These are phyloP conservation scores for Cladophialophora bantiana DNA, from an alignment of 2,329 filamentous ascomycete genomes.

Conservation along the genomic window DNA sequence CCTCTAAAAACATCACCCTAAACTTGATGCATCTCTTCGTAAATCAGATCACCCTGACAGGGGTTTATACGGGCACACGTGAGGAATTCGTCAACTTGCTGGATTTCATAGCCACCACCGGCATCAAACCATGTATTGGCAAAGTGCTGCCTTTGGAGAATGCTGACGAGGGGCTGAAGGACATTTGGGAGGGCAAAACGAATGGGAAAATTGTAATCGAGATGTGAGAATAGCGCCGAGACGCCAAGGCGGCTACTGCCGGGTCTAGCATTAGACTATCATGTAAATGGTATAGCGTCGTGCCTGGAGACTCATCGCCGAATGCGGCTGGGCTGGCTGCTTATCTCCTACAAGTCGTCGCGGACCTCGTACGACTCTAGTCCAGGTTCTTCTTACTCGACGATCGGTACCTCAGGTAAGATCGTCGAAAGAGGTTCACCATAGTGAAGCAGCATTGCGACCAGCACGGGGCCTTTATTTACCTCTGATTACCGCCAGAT, in stretches of 20 bases:
- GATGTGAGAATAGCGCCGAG: constrained; percentile 1
- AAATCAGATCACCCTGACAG: constrained; percentile 27
- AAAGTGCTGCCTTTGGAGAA: constrained; percentile 27
- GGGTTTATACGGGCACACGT: constrained; percentile 31
- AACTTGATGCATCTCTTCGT: constrained; percentile 23
- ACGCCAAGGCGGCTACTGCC: neutral
- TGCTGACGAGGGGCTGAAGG: constrained; percentile 28
- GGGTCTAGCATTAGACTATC: neutral
- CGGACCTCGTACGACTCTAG: neutral
- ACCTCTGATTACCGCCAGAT: neutral
- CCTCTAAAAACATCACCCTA: constrained; percentile 18
- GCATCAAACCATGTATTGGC: constrained; percentile 33
- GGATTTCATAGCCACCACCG: constrained; percentile 25
- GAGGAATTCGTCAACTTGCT: constrained; percentile 34
- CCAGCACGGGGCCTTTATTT: neutral
- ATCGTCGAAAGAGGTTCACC: neutral
- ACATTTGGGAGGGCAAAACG: constrained; percentile 30
- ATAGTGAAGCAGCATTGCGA: neutral
- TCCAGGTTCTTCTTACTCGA: neutral
- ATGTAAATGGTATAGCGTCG: neutral
- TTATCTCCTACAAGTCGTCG: neutral
- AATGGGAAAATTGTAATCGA: constrained; percentile 31
- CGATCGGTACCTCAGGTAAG: neutral
- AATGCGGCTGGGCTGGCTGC: neutral
- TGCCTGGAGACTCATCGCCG: neutral